Percentiles rank a stretch among this genome's conserved stretches.
phyloP scores from a whole-genome alignment of 805 yeast species.

The Starmerella tilneyi region DNA sequence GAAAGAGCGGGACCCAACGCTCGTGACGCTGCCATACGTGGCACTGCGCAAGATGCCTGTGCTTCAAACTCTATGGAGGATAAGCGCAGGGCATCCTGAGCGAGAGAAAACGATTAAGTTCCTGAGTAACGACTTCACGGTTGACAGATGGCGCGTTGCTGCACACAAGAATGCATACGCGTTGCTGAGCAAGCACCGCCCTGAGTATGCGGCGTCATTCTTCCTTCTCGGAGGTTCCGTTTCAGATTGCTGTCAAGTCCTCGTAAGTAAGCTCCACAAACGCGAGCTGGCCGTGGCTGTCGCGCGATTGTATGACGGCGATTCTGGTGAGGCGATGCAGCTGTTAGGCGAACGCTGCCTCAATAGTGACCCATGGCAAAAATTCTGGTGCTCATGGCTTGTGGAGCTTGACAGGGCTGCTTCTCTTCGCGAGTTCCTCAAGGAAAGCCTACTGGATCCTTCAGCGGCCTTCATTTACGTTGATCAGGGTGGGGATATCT shows the following conservation, averaged over 20 bases:
- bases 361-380: slow-evolving; percentile 19
- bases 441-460: background rate
- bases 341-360: slow-evolving; percentile 17
- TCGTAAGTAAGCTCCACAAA: slow-evolving; percentile 59
- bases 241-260: slow-evolving; percentile 65
- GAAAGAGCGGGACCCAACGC: slow-evolving; percentile 56
- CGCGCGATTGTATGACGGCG: slow-evolving; percentile 64
- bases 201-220: slow-evolving; percentile 77
- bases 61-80: slow-evolving; percentile 73
- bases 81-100: slow-evolving; percentile 64
- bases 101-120: slow-evolving; percentile 72
- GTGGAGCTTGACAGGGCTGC: slow-evolving; percentile 25
- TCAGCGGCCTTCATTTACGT: background rate
- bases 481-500: slow-evolving; percentile 7
- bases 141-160: slow-evolving; percentile 73
- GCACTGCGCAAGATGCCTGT: slow-evolving; percentile 71
- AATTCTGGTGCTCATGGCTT: slow-evolving; percentile 5
- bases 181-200: slow-evolving; percentile 76
- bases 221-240: slow-evolving; percentile 68
- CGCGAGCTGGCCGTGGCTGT: slow-evolving; percentile 67
- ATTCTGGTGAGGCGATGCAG: slow-evolving; percentile 42
- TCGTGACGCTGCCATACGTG: slow-evolving; percentile 62
- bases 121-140: slow-evolving; percentile 62
- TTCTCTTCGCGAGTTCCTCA: background rate
- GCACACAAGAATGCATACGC: slow-evolving; percentile 91